Evolutionary conservation across 352 stramenopile species (phyloP).

Genomic region (Globisporangium viniferum): DNA sequence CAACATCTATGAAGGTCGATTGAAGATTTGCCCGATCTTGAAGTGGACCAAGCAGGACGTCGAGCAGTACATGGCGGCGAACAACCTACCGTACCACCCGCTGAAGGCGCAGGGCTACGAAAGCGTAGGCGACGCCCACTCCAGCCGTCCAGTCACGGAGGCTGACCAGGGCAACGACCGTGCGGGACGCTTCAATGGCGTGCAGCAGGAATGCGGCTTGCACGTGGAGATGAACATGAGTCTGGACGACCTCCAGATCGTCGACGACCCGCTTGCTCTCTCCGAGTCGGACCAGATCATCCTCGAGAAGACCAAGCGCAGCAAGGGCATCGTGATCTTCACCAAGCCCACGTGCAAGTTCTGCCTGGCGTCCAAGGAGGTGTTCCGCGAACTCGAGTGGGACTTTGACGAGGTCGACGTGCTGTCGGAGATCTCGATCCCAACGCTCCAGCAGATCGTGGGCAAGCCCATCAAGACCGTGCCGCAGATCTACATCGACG

Average conservation of each 20-base stretch:
- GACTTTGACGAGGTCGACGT: conserved; percentile 69
- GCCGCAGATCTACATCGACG: conserved; percentile 77
- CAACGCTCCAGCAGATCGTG: conserved; percentile 54
- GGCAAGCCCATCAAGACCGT: conserved; percentile 62
- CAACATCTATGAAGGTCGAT: conserved; percentile 72
- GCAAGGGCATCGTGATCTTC: conserved; percentile 62
- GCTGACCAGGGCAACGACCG: conserved; percentile 66
- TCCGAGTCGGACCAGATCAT: conserved; percentile 41
- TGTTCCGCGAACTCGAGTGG: conserved; percentile 54
- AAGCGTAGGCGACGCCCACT: conserved; percentile 83
- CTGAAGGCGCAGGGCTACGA: conserved; percentile 80
- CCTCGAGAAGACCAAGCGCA: conserved; percentile 35
- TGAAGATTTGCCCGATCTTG: conserved; percentile 88
- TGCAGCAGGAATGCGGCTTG: conserved; percentile 79
- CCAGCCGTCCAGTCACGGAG: conserved; percentile 71
- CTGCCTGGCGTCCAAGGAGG: conserved; percentile 60
- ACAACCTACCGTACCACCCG: conserved; percentile 79
- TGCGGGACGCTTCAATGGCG: conserved; percentile 75
- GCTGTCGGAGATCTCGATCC: conserved; percentile 47
- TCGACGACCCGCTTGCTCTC: conserved; percentile 48
- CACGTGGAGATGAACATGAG: conserved; percentile 78
- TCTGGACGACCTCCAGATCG: conserved; percentile 40
- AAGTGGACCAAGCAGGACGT: conserved; percentile 75
- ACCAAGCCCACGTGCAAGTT: conserved; percentile 79
- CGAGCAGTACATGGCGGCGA: conserved; percentile 66